Conservation (phyloP, 2,329 filamentous ascomycete species). For the Phyllosticta citrichinensis region DNA sequence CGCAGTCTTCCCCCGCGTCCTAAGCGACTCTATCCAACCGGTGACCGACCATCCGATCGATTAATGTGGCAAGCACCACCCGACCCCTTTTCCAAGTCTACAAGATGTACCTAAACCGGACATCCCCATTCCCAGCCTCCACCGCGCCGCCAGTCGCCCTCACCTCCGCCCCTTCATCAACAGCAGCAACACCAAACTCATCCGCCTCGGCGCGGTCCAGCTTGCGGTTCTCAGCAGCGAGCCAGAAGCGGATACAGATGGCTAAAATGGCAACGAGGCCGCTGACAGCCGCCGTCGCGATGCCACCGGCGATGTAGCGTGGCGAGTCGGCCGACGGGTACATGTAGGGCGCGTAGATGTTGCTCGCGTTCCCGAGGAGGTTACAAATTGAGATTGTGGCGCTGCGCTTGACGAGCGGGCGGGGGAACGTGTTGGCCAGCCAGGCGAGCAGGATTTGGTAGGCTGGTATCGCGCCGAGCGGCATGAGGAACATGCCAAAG, state of each 20-base stretch:
- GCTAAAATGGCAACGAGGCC: constrained; percentile 27
- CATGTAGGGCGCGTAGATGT: constrained; percentile 27
- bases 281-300: constrained; percentile 26
- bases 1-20: too few species aligned
- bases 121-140: not conserved
- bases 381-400: constrained; percentile 24
- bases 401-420: constrained; percentile 24
- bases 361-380: constrained; percentile 25
- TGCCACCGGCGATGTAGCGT: constrained; percentile 28
- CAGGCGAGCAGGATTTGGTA: constrained; percentile 25
- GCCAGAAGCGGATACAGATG: constrained; percentile 23
- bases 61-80: too few species aligned
- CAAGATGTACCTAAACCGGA: constrained; percentile 9
- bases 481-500: constrained; percentile 55
- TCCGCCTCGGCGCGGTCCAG: constrained; percentile 17
- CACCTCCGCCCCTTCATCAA: constrained; percentile 13
- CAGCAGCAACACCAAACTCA: constrained; percentile 6
- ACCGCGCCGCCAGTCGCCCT: not conserved
- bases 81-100: not conserved
- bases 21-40: too few species aligned
- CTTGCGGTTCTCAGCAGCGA: constrained; percentile 26
- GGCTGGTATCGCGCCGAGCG: constrained; percentile 22
- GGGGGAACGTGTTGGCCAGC: constrained; percentile 23
- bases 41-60: too few species aligned
- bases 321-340: constrained; percentile 25